Conservation (phyloP, 2,329 filamentous ascomycete species). For the Tolypocladium pustulatum region DNA sequence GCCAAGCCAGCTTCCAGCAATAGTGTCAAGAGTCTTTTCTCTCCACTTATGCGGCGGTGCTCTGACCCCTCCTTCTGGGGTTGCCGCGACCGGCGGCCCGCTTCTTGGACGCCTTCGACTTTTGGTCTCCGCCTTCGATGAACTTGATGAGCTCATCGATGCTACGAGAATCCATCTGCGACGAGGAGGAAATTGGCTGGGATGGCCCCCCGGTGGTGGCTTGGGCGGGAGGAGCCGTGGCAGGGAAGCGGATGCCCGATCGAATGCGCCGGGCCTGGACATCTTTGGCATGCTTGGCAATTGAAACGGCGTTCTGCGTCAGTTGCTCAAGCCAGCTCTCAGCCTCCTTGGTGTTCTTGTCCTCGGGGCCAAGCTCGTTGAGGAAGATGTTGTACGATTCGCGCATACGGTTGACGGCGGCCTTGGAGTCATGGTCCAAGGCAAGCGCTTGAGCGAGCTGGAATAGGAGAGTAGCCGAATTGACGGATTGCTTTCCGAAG, state of each 20-base stretch:
- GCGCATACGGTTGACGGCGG: conserved; percentile 84
- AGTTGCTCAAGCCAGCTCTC: conserved; percentile 95
- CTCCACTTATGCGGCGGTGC: neutral
- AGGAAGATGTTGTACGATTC: conserved; percentile 97
- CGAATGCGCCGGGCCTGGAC: conserved; percentile 64
- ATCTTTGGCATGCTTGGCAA: conserved; percentile 89
- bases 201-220: conserved; percentile 18
- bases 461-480: conserved; percentile 90
- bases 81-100: conserved; percentile 37
- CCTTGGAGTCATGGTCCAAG: conserved; percentile 90
- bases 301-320: conserved; percentile 87
- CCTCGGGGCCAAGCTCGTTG: conserved; percentile 71
- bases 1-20: neutral
- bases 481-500: conserved; percentile 82
- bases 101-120: conserved; percentile 45
- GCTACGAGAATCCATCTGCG: conserved; percentile 61
- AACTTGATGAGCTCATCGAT: conserved; percentile 91
- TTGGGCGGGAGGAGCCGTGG: conserved; percentile 15
- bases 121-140: conserved; percentile 66
- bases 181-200: conserved; percentile 16
- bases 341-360: conserved; percentile 97
- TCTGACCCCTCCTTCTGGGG: conserved; percentile 40
- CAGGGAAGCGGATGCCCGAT: conserved; percentile 56
- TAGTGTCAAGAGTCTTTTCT: neutral
- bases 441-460: conserved; percentile 93